Conservation (phyloP, 768 basidiomycete species). For the Coprinopsis cinerea region DNA sequence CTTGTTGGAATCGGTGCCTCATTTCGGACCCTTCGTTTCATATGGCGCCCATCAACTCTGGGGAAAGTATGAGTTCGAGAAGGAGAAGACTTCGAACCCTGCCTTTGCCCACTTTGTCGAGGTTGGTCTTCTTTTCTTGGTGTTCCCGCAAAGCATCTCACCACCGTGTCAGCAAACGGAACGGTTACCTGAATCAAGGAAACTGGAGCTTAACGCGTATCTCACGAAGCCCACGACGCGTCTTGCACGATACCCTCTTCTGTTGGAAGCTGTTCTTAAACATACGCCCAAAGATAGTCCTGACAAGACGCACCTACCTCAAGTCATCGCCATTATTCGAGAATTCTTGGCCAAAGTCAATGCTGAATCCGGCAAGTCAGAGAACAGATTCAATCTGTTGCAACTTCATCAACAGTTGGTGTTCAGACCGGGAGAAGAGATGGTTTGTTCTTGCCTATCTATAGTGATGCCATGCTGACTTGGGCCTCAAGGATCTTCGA, state of each 20-base stretch:
- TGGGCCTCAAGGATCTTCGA: slow-evolving; percentile 63
- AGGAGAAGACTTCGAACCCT: slow-evolving; percentile 90
- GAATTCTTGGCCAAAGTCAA: slow-evolving; percentile 88
- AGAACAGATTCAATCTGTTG: slow-evolving; percentile 92
- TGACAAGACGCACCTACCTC: slow-evolving; percentile 72
- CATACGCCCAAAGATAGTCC: slow-evolving; percentile 87
- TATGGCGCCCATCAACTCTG: slow-evolving; percentile 97
- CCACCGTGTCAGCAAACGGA: slow-evolving; percentile 57
- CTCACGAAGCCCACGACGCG: slow-evolving; percentile 97
- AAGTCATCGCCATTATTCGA: slow-evolving; percentile 71
- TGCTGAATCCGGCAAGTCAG: slow-evolving; percentile 88
- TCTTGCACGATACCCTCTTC: slow-evolving; percentile 90
- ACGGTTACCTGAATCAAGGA: slow-evolving; percentile 89
- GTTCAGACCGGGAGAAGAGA: slow-evolving; percentile 85
- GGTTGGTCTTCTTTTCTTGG: slow-evolving; percentile 39
- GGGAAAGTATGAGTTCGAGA: slow-evolving; percentile 99
- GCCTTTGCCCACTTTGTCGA: slow-evolving; percentile 95
- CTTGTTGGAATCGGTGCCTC: slow-evolving; percentile 76
- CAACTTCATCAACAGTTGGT: slow-evolving; percentile 90
- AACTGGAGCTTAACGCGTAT: slow-evolving; percentile 96
- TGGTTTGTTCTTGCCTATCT: slow-evolving; percentile 46
- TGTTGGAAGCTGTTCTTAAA: slow-evolving; percentile 88
- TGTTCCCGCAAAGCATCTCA: neutral
- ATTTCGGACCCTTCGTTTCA: slow-evolving; percentile 88
- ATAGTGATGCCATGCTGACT: neutral